Base-by-base conservation (phyloP, 257 asterid species). In the Solanum ossicruentum region DNA sequence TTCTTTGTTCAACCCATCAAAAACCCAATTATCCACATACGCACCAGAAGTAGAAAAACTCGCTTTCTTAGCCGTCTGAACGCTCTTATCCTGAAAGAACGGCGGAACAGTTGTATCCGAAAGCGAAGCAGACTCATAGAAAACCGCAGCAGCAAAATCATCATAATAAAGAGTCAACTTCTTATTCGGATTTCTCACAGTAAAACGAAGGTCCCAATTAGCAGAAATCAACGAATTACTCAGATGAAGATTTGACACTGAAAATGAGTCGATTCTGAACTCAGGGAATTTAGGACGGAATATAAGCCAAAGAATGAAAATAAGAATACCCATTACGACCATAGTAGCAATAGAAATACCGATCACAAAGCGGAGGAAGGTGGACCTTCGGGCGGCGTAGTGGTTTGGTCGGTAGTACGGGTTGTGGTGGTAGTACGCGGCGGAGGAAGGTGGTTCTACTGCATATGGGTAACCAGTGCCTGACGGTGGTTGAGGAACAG, bases 261-360 rank as follows among this genome's bases (percentile, higher is more conserved):
- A 81, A 51, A 95, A 52, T 2, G 94, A 88, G 83, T 95, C 98
- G 85, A 95, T 93, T 7, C 93, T 92, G 88, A 97, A 90, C 85
- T 92, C 93, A 39, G 98, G 99, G 63, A 94, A 87, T 83, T 90
- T 92, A 3, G 99, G 99, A 58, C 98, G 99, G 85, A 95, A 91
- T 3, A 95, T 89, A 3, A 97, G 94, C 98, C 98, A 97, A 23
- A 90, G 87, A 81, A 97, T 92, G 91, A 95, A 92, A 87, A 93
- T 71, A 73, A 92, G 65, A 9, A 92, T 89, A 4, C 92, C 96
- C 51, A 90, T 69, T 85, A 95, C 86, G 79, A 94, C 86, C 79
- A 93, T 83, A 43, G 86, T 81, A 13, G 93, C 93, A 84, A 94
- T 89, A 12, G 93, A 49, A 15, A 91, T 82, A 51, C 90, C 91